Conservation (phyloP, 1,284 basidiomycete genomes). For the Fomes fomentarius region DNA sequence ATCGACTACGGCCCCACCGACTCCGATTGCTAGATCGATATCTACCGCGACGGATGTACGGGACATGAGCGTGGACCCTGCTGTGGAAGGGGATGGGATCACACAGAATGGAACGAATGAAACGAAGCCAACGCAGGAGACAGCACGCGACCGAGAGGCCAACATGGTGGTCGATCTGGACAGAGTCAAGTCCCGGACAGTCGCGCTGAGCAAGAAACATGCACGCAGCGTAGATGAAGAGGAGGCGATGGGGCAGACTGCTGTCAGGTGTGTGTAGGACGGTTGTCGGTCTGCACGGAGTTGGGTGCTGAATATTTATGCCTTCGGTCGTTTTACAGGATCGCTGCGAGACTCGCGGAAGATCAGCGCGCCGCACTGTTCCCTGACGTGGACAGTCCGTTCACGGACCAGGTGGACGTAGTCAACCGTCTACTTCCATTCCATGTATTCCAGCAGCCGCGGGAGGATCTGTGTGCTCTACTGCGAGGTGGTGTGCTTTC, state of each 20-base stretch:
- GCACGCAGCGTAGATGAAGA: constrained; percentile 49
- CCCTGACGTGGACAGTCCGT: constrained; percentile 72
- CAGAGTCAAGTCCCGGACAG: constrained; percentile 23
- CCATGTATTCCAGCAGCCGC: constrained; percentile 75
- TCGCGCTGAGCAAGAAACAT: constrained; percentile 36
- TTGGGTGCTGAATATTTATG: background rate
- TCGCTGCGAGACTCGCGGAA: constrained; percentile 55
- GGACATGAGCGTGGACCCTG: constrained; percentile 13
- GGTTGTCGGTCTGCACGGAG: background rate
- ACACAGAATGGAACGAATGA: background rate
- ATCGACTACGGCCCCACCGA: constrained; percentile 20
- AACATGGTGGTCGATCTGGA: constrained; percentile 29
- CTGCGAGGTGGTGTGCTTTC: constrained; percentile 25
- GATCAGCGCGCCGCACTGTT: constrained; percentile 64
- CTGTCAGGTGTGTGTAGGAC: constrained; percentile 46
- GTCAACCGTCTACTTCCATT: constrained; percentile 72
- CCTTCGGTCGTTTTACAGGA: constrained; percentile 39
- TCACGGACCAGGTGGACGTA: constrained; percentile 60
- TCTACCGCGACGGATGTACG: constrained; percentile 15
- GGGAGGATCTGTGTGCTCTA: constrained; percentile 53
- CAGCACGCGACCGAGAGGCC: constrained; percentile 8
- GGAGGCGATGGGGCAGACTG: constrained; percentile 46
- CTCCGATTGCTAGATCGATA: constrained; percentile 16
- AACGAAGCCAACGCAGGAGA: background rate
- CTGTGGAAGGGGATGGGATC: background rate